phyloP scores from a whole-genome alignment of 208 protist species.

The Porcisia deanei region DNA sequence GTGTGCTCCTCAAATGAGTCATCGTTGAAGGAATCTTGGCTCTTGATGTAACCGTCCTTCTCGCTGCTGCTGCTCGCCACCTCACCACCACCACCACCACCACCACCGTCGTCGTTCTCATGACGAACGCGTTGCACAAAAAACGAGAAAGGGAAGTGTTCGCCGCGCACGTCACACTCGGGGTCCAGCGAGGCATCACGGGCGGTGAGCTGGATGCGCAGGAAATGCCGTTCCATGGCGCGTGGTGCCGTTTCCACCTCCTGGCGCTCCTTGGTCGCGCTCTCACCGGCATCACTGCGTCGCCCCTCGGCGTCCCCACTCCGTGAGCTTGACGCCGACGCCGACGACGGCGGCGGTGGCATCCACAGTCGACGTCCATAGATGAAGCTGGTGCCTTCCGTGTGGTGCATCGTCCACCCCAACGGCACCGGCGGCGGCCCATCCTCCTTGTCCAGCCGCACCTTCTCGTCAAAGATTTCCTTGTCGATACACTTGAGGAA shows the following conservation, averaged over 20 bases:
- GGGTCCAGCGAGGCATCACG: constrained; percentile 84
- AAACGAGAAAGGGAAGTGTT: constrained; percentile 89
- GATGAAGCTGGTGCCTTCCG: constrained; percentile 65
- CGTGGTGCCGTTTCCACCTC: not conserved
- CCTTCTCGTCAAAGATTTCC: constrained; percentile 83
- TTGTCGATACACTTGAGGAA: constrained; percentile 89
- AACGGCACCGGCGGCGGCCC: constrained; percentile 55
- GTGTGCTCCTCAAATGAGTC: constrained; percentile 37
- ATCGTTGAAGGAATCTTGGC: not conserved
- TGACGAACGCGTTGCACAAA: constrained; percentile 55
- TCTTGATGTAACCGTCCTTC: not conserved
- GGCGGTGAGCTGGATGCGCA: constrained; percentile 77
- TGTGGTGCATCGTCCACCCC: constrained; percentile 82
- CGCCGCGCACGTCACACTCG: constrained; percentile 81
- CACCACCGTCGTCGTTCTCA: not conserved
- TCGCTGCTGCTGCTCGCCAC: not conserved
- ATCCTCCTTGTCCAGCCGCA: constrained; percentile 80
- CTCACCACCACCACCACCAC: not conserved
- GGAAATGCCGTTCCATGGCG: constrained; percentile 58
- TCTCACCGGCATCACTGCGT: not conserved
- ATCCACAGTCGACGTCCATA: constrained; percentile 74
- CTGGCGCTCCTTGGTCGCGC: not conserved
- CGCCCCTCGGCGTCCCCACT: not conserved
- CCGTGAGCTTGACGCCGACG: not conserved
- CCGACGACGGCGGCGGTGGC: constrained; percentile 28